Base-by-base conservation (phyloP, 2,329 filamentous ascomycete species). In the Aquanectria penicillioides region DNA sequence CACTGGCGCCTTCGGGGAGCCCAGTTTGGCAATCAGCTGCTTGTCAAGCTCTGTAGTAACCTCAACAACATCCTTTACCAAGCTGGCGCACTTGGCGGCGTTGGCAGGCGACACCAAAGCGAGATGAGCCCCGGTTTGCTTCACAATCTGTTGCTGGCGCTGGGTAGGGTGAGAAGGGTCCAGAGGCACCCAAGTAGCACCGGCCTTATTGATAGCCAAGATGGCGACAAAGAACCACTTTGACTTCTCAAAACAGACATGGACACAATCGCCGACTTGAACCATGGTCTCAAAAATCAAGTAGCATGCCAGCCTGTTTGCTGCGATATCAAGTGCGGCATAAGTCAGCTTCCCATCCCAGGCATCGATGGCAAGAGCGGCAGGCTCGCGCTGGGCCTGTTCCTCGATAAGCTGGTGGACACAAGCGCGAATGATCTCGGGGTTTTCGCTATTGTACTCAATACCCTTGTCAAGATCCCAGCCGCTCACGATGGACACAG, bases 161-260 rank as follows among this genome's bases (percentile, higher is more conserved):
- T 61, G 57, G 0, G 26, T 29, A 1, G 69, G 66, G 20, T 67
- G 59, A 0, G 41, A 52, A 1, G 69, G 63, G 8, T 72, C 69
- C 12, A 71, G 20, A 0, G 68, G 67, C 9, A 71, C 47, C 13
- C 67, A 58, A 0, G 57, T 49, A 10, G 67, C 69, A 1, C 69
- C 69, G 3, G 67, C 60, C 10, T 70, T 68, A 6, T 67, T 23
- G 5, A 71, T 61, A 8, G 65, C 67, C 3, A 71, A 55, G 47
- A 71, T 63, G 0, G 68, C 48, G 10, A 71, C 57, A 3, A 66
- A 28, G 2, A 64, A 50, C 67, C 67, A 66, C 3, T 60, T 34
- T 8, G 67, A 68, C 9, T 67, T 71, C 9, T 71, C 65, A 61
- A 68, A 63, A 11, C 65, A 68, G 26, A 64, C 64, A 5, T 54